Conservation (phyloP, 1,139 yeast species). For the Kurtzmaniella quercitrusa region DNA sequence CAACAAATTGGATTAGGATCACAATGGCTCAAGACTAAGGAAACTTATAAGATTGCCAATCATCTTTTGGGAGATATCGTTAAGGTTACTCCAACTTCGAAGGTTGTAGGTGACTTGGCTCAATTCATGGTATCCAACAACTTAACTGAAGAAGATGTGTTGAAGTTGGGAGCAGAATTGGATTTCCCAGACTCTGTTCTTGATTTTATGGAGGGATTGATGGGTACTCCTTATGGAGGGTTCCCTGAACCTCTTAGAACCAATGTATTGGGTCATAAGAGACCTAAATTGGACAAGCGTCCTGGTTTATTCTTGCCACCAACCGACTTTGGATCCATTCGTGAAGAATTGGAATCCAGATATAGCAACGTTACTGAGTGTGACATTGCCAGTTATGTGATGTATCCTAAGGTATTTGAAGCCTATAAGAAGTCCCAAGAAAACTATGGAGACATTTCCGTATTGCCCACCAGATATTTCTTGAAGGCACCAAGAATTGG, state of each 20-base stretch:
- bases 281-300: conserved; percentile 81
- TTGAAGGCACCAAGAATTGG: conserved; percentile 81
- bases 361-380: conserved; percentile 65
- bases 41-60: conserved; percentile 89
- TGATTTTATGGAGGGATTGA: conserved; percentile 97
- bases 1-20: conserved; percentile 97
- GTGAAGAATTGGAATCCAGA: conserved; percentile 65
- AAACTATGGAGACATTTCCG: conserved; percentile 87
- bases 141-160: conserved; percentile 78
- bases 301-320: conserved; percentile 91
- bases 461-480: conserved; percentile 88
- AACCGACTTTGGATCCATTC: conserved; percentile 67
- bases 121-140: conserved; percentile 98
- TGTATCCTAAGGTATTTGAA: conserved; percentile 98
- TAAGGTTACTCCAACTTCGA: conserved; percentile 97
- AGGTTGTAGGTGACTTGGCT: conserved; percentile 98
- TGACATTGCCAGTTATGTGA: conserved; percentile 91
- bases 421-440: conserved; percentile 71
- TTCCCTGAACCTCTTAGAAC: conserved; percentile 99
- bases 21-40: conserved; percentile 94
- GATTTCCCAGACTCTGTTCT: conserved; percentile 98
- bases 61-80: conserved; percentile 89
- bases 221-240: conserved; percentile 99
- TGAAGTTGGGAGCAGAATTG: conserved; percentile 78
- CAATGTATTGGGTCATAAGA: conserved; percentile 75